Evolutionary conservation across 2,329 filamentous ascomycete genomes (phyloP).

Genomic region (Pyricularia grisea): DNA sequence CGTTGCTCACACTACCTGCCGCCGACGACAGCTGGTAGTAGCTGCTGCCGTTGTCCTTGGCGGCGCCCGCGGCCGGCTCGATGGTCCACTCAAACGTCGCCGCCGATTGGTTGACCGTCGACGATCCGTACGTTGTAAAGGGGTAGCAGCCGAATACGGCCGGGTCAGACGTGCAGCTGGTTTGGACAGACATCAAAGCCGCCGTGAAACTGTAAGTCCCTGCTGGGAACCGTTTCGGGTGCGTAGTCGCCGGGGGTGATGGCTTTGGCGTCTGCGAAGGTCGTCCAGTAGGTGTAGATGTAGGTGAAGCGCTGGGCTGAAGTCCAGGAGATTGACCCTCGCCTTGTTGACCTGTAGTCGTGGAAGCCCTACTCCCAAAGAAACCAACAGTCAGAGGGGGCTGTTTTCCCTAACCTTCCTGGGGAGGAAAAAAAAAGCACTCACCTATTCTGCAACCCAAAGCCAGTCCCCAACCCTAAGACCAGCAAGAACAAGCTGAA

Average conservation of each 20-base stretch:
- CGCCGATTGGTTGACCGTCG: conserved; percentile 24
- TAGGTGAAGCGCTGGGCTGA: neutral
- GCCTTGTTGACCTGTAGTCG: neutral
- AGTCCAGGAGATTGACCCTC: neutral
- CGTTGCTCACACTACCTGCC: conserved; percentile 37
- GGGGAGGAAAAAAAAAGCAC: neutral
- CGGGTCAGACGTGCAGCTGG: conserved; percentile 48
- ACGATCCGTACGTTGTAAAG: conserved; percentile 36
- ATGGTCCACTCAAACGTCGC: conserved; percentile 57
- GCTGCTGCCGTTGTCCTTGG: neutral
- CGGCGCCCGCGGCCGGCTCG: conserved; percentile 8
- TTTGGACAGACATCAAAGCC: conserved; percentile 40
- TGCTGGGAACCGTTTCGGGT: conserved; percentile 38
- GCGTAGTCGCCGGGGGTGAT: neutral
- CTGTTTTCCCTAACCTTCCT: neutral
- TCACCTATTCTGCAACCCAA: conserved; percentile 23
- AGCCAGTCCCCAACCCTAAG: conserved; percentile 26
- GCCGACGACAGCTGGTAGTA: conserved; percentile 19
- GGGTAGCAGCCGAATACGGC: conserved; percentile 56
- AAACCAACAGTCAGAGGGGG: neutral
- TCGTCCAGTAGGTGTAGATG: neutral
- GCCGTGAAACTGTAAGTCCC: conserved; percentile 55
- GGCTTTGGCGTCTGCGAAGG: neutral
- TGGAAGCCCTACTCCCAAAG: neutral
- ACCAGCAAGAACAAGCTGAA: conserved; percentile 21